phyloP scores from a whole-genome alignment of 306 rosid genomes.

The Glycine tomentella region DNA sequence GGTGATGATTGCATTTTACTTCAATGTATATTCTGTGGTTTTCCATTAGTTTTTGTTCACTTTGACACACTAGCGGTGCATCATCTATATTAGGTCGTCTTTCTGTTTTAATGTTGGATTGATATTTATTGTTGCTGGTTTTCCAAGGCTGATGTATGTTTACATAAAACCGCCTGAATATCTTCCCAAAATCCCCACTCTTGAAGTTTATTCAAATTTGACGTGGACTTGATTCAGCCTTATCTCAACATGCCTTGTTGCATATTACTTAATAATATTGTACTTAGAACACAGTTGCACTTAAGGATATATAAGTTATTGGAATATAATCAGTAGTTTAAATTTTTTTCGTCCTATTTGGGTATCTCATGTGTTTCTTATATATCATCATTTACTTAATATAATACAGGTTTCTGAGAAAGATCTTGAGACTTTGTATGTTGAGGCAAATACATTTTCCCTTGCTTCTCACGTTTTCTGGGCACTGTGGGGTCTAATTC shows the following conservation, averaged over 20 bases:
- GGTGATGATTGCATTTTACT: constrained; percentile 12
- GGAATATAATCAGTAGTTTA: neutral
- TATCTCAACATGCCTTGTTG: constrained; percentile 9
- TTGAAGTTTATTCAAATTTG: neutral
- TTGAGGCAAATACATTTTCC: constrained; percentile 76
- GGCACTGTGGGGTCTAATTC: constrained; percentile 97
- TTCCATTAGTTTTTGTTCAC: constrained; percentile 10
- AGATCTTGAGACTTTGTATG: constrained; percentile 76
- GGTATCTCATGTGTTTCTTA: neutral
- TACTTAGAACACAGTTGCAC: constrained; percentile 12
- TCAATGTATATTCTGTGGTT: neutral
- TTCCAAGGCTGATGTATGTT: constrained; percentile 25
- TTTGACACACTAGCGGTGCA: neutral
- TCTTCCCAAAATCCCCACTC: neutral
- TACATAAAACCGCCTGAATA: neutral
- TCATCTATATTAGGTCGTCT: constrained; percentile 9
- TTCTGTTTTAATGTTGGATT: constrained; percentile 24
- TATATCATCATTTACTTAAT: neutral
- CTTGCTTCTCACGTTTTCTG: constrained; percentile 83
- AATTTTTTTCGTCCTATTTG: neutral
- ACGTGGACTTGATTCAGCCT: neutral
- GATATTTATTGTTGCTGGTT: neutral
- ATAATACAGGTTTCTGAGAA: constrained; percentile 65
- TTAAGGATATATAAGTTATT: neutral
- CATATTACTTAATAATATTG: constrained; percentile 1